Evolutionary conservation across 768 basidiomycete genomes (phyloP).

Genomic region (Pleurotus cornucopiae): DNA sequence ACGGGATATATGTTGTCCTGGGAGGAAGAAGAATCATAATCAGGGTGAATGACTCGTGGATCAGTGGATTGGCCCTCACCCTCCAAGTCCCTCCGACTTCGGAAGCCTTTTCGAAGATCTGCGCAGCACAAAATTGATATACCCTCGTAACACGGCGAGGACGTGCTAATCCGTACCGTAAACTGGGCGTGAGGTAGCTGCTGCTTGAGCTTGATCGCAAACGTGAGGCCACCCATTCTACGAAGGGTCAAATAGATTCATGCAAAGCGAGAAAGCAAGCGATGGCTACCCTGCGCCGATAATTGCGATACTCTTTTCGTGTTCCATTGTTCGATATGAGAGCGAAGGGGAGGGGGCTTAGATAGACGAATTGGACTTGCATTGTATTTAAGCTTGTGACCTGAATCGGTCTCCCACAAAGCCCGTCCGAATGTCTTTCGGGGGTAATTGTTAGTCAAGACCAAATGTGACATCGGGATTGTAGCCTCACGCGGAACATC

Average conservation of each 20-base stretch:
- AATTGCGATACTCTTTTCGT: neutral
- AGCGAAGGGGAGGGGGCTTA: too few species aligned
- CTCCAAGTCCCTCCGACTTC: constrained; percentile 52
- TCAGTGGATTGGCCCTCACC: constrained; percentile 23
- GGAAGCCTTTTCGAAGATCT: constrained; percentile 44
- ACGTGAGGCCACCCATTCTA: constrained; percentile 38
- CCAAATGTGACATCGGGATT: too few species aligned
- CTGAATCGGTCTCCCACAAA: too few species aligned
- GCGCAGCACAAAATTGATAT: neutral
- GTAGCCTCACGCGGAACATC: too few species aligned
- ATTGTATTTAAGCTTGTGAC: too few species aligned
- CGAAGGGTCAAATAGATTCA: neutral
- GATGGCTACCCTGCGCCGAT: neutral
- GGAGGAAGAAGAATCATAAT: neutral
- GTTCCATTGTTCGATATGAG: neutral
- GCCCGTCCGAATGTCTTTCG: too few species aligned
- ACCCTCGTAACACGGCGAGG: neutral
- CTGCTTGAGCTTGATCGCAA: constrained; percentile 37
- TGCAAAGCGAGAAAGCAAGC: neutral
- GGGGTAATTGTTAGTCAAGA: too few species aligned
- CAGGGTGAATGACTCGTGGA: neutral
- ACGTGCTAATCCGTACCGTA: constrained; percentile 23
- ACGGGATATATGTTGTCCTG: constrained; percentile 26
- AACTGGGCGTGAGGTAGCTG: constrained; percentile 35
- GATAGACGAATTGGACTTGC: too few species aligned